Evolutionary conservation across 2,329 filamentous ascomycete species (phyloP).

Genomic region (Leptographium wingfieldii): DNA sequence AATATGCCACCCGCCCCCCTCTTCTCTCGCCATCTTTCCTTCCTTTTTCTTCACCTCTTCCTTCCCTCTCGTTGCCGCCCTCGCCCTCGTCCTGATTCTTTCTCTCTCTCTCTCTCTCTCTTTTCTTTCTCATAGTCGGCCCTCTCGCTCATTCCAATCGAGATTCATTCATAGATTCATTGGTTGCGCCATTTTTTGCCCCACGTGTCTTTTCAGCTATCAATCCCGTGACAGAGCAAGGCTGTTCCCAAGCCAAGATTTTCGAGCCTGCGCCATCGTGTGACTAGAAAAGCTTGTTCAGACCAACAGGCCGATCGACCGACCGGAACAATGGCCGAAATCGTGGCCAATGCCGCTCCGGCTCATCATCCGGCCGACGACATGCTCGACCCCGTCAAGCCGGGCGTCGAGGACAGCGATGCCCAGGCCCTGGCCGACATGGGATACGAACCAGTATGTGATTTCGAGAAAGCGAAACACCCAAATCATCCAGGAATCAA

Average conservation of each 20-base stretch:
- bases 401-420: constrained; percentile 10
- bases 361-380: neutral
- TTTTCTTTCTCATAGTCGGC: neutral
- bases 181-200: neutral
- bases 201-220: neutral
- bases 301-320: neutral
- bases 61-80: neutral
- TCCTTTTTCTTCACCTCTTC: neutral
- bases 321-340: neutral
- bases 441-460: constrained; percentile 23
- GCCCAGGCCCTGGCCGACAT: constrained; percentile 23
- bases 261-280: neutral
- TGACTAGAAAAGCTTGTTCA: neutral
- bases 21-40: neutral
- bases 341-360: too few relatives aligned
- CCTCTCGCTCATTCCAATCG: neutral
- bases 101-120: neutral
- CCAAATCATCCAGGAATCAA: too few relatives aligned
- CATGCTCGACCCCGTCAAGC: neutral
- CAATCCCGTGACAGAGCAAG: neutral
- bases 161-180: neutral
- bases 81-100: neutral
- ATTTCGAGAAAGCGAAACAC: too few relatives aligned
- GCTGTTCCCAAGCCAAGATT: neutral
- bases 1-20: neutral